phyloP scores from a whole-genome alignment of 306 rosid species.

The Prunus kanzakura region DNA sequence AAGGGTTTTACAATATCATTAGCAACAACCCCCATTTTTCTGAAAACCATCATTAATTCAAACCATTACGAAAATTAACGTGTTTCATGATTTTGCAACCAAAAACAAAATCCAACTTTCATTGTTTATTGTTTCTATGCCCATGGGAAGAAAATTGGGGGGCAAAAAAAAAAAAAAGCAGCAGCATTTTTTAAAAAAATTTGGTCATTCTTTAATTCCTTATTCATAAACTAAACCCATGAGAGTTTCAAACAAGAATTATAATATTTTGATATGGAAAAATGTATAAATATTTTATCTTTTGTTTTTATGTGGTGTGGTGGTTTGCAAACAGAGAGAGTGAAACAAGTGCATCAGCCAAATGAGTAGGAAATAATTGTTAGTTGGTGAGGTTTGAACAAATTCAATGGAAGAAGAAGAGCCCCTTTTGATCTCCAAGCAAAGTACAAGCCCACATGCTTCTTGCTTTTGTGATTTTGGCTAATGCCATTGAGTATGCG shows the following conservation, averaged over 20 bases:
- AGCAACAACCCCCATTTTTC: neutral
- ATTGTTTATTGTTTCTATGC: neutral
- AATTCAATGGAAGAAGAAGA: neutral
- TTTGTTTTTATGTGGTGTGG: conserved; percentile 1
- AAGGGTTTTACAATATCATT: neutral
- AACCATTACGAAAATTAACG: neutral
- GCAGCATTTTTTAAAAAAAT: neutral
- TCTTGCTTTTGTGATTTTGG: conserved; percentile 30
- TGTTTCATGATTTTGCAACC: neutral
- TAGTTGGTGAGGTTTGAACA: conserved; percentile 7
- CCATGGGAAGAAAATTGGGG: neutral
- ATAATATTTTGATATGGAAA: neutral
- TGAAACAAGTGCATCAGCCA: conserved; percentile 11
- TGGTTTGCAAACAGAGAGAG: neutral
- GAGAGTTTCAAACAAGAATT: neutral
- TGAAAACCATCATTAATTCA: neutral
- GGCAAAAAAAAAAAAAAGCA: neutral
- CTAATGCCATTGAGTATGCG: conserved; percentile 27
- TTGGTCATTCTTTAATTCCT: neutral
- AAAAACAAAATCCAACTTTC: neutral
- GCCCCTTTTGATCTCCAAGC: neutral
- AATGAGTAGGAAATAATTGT: conserved; percentile 40
- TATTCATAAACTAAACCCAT: neutral
- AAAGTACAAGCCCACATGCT: conserved; percentile 36
- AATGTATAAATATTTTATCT: neutral